Base-by-base conservation (phyloP, 78 protist species). In the Emiliania huxleyi region DNA sequence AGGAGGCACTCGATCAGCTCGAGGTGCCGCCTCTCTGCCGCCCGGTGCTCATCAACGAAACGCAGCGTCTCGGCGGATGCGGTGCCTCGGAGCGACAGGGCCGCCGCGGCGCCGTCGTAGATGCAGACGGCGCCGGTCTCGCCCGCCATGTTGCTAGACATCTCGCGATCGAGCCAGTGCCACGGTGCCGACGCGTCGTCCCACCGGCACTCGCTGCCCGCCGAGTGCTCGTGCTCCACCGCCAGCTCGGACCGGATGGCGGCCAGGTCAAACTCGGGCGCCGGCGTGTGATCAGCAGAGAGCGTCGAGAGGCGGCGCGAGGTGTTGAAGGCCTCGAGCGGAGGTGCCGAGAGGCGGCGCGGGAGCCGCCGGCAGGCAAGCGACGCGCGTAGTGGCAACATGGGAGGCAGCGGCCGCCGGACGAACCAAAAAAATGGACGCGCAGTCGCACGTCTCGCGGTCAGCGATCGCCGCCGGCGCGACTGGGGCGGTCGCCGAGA, bases 81-180 rank as follows among this genome's bases (percentile, higher is more conserved):
- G 45, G 18, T 4, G 35, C 83, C 29, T 26, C 87, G 87, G 26
- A 77, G 35, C 18, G 23, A 4, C 5, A 77, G 44, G 2, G 48
- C 87, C 26, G 87, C 44, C 4, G 45, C 43, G 0, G 87, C 87
- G 22, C 87, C 87, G 29, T 18, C 5, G 87, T 77, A 77, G 87
- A 77, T 77, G n/a, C 19, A 1, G 23, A 77, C 87, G 26, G 87
- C 87, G 0, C 87, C 87, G 6, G 87, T 77, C 87, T 77, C 87
- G 43, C 87, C 87, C 6, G 87, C 87, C 5, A 77, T 2, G 46
- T 77, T 77, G 46, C n/a, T 22, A 11, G 46, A 40, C 25, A 77
- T 2, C 87, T 77, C 87, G 48, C 87, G n/a, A 21, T 40, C 87
- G n/a, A 77, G 83, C 43, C 43, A 73, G 44, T 73, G 83, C 83